A percentile compares a stretch with the other conserved stretches of the same genome.
Evolutionary conservation across 306 rosid genomes (phyloP).

Genomic region (Quercus bicolor): DNA sequence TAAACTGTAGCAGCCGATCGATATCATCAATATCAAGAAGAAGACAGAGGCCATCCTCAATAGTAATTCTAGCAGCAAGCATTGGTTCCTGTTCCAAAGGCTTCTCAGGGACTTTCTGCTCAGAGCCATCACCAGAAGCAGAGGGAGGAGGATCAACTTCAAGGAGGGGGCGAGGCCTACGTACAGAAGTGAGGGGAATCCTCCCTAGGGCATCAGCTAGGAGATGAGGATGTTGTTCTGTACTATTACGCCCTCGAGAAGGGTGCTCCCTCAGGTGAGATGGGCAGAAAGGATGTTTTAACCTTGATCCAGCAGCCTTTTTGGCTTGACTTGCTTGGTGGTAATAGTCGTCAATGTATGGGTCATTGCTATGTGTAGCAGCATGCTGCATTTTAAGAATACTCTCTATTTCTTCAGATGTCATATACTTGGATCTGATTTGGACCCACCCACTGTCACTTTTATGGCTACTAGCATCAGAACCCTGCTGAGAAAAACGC

Average conservation of each 20-base stretch:
- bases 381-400: constrained; percentile 60
- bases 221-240: constrained; percentile 44
- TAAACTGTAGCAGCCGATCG: constrained; percentile 42
- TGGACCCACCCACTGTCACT: constrained; percentile 46
- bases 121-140: constrained; percentile 29
- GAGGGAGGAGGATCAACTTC: constrained; percentile 47
- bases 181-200: constrained; percentile 50
- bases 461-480: constrained; percentile 50
- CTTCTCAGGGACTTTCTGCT: constrained; percentile 42
- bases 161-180: constrained; percentile 50
- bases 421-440: constrained; percentile 52
- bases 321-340: constrained; percentile 52
- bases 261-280: constrained; percentile 52
- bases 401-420: constrained; percentile 57
- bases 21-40: constrained; percentile 55
- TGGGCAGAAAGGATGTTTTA: constrained; percentile 45
- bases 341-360: constrained; percentile 49
- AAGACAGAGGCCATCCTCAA: constrained; percentile 53
- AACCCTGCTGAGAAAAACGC: constrained; percentile 39
- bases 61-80: constrained; percentile 52
- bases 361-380: constrained; percentile 48
- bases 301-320: constrained; percentile 39
- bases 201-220: constrained; percentile 49
- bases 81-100: constrained; percentile 51
- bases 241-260: constrained; percentile 38